phyloP scores from a whole-genome alignment of 1,284 basidiomycete genomes.

The Sphaerobolus stellatus region DNA sequence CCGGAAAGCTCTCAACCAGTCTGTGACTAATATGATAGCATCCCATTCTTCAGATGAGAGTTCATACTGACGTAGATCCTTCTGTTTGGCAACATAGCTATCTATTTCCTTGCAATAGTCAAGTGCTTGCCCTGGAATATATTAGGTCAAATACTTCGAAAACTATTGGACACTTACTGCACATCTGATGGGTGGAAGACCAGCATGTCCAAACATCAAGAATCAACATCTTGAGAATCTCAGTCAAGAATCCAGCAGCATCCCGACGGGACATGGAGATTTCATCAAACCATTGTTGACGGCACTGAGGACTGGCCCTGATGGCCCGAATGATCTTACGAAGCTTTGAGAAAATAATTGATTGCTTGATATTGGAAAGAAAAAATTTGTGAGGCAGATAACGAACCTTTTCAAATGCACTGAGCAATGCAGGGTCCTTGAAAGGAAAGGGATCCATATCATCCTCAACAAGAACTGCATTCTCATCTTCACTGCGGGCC shows the following conservation, averaged over 20 bases:
- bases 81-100: conserved; percentile 15
- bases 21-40: conserved; percentile 18
- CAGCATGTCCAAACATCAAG: conserved; percentile 26
- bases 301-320: conserved; percentile 7
- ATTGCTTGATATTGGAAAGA: not conserved
- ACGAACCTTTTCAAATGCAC: not conserved
- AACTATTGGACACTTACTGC: conserved; percentile 10
- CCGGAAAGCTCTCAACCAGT: conserved; percentile 25
- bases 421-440: not conserved
- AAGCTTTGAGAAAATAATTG: not conserved
- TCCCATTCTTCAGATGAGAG: conserved; percentile 23
- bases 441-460: not conserved
- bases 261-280: not conserved
- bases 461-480: not conserved
- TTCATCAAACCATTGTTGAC: conserved; percentile 10
- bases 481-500: not conserved
- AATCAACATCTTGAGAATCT: conserved; percentile 19
- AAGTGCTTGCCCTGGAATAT: conserved; percentile 21
- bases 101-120: conserved; percentile 17
- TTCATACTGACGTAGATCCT: conserved; percentile 17
- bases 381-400: not conserved
- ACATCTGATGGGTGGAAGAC: conserved; percentile 29
- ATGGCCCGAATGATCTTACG: conserved; percentile 9
- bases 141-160: not conserved
- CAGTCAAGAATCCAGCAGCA: not conserved